These are phyloP conservation scores for Eutypa lata DNA, from an alignment of 2,329 filamentous ascomycete species.

Conservation along the genomic window DNA sequence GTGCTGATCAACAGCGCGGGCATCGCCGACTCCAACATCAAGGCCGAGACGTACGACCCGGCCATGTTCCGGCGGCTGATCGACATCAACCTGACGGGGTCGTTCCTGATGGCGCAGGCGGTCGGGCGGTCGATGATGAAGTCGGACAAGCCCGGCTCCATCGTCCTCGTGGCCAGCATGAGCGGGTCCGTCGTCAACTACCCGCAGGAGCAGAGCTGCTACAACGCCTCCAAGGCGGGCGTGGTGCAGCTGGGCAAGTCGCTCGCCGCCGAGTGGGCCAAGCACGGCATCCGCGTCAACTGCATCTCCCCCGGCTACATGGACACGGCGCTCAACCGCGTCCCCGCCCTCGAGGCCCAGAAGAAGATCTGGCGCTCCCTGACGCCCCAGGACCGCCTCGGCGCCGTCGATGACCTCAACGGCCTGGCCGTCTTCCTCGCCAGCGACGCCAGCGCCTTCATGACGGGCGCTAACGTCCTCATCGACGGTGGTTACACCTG, in stretches of 20 bases:
- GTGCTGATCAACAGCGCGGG: conserved; percentile 78
- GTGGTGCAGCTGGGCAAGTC: conserved; percentile 77
- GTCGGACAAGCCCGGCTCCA: conserved; percentile 66
- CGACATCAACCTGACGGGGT: conserved; percentile 79
- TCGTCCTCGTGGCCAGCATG: conserved; percentile 78
- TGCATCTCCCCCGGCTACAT: conserved; percentile 83
- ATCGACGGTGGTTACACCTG: conserved; percentile 70
- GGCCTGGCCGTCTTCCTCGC: conserved; percentile 74
- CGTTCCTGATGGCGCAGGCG: conserved; percentile 74
- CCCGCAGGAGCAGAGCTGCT: conserved; percentile 78
- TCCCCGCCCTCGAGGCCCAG: conserved; percentile 73
- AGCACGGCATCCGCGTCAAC: conserved; percentile 78
- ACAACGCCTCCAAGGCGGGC: conserved; percentile 81
- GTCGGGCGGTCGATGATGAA: conserved; percentile 71
- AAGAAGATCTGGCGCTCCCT: conserved; percentile 77
- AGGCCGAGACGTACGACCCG: conserved; percentile 72
- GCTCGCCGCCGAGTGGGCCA: conserved; percentile 80
- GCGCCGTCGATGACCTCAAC: conserved; percentile 73
- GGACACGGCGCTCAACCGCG: conserved; percentile 78
- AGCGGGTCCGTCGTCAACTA: conserved; percentile 82
- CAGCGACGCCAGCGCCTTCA: conserved; percentile 69
- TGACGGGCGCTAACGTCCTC: conserved; percentile 73
- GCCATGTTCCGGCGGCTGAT: conserved; percentile 76
- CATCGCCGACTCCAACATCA: conserved; percentile 81
- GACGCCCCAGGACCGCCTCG: conserved; percentile 71